phyloP scores from a whole-genome alignment of 495 filamentous ascomycete species.

The Trichoderma gamsii region DNA sequence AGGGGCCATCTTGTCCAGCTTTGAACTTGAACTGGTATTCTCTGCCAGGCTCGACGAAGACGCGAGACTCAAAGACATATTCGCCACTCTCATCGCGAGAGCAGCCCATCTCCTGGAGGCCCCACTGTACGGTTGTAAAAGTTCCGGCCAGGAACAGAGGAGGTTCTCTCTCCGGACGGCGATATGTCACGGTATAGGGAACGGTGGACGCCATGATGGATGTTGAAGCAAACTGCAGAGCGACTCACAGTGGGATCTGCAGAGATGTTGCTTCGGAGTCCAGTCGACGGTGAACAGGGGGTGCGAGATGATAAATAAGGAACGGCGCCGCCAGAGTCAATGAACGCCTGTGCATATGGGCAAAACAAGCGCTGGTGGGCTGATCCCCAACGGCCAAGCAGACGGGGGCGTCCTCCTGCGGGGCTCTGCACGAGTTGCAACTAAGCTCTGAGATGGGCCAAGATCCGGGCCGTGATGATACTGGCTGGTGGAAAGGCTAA shows the following conservation, averaged over 20 bases:
- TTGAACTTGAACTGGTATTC: slow-evolving; percentile 67
- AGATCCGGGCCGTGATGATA: slow-evolving; percentile 12
- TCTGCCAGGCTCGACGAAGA: slow-evolving; percentile 39
- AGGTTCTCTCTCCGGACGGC: slow-evolving; percentile 48
- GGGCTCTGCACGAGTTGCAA: not conserved
- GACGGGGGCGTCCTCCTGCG: not conserved
- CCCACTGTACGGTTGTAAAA: slow-evolving; percentile 60
- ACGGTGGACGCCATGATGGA: slow-evolving; percentile 34
- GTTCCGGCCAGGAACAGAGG: slow-evolving; percentile 62
- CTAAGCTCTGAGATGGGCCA: slow-evolving; percentile 2
- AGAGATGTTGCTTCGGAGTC: not conserved
- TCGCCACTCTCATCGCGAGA: slow-evolving; percentile 37
- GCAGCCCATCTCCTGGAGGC: slow-evolving; percentile 52
- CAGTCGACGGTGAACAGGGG: not conserved
- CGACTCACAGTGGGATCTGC: slow-evolving; percentile 2
- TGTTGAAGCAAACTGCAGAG: slow-evolving; percentile 17
- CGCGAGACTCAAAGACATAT: slow-evolving; percentile 40
- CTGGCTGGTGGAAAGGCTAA: slow-evolving; percentile 3
- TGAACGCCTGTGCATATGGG: not conserved
- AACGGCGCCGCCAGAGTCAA: not conserved
- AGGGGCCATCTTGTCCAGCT: slow-evolving; percentile 56
- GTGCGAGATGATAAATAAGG: not conserved
- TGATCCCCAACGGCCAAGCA: not conserved
- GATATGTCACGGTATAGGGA: slow-evolving; percentile 51
- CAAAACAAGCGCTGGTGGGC: too few relatives aligned